Evolutionary conservation across 2,329 filamentous ascomycete species (phyloP).

Genomic region (Fonsecaea erecta): DNA sequence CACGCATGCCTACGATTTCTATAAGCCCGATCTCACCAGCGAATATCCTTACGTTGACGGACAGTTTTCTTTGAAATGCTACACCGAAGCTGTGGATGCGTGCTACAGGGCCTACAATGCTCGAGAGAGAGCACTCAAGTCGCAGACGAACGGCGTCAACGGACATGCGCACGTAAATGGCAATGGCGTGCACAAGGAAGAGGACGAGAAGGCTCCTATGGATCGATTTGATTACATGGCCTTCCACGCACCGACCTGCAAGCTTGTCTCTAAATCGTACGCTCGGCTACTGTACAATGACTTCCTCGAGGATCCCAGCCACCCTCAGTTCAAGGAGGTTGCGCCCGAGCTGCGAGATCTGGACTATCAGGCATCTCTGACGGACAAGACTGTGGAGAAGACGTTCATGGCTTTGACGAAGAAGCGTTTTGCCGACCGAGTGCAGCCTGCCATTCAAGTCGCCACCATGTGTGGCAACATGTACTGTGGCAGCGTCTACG

Average conservation of each 20-base stretch:
- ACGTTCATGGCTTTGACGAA: constrained; percentile 82
- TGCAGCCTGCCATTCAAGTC: constrained; percentile 73
- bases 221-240: constrained; percentile 83
- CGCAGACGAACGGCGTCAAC: constrained; percentile 43
- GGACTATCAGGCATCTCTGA: constrained; percentile 77
- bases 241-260: constrained; percentile 87
- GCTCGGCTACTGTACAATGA: constrained; percentile 84
- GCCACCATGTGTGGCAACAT: constrained; percentile 74
- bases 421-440: constrained; percentile 80
- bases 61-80: constrained; percentile 81
- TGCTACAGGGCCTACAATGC: constrained; percentile 81
- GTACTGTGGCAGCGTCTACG: constrained; percentile 66
- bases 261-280: constrained; percentile 84
- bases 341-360: constrained; percentile 76
- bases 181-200: constrained; percentile 50
- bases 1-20: constrained; percentile 86
- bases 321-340: constrained; percentile 72
- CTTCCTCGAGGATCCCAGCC: constrained; percentile 72
- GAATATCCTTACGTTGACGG: constrained; percentile 87
- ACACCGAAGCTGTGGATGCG: constrained; percentile 77
- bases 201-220: constrained; percentile 63
- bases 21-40: constrained; percentile 86
- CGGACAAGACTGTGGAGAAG: constrained; percentile 84
- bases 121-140: constrained; percentile 67
- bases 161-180: constrained; percentile 48